phyloP scores from a whole-genome alignment of 768 basidiomycete species.

The Multifurca ochricompacta region DNA sequence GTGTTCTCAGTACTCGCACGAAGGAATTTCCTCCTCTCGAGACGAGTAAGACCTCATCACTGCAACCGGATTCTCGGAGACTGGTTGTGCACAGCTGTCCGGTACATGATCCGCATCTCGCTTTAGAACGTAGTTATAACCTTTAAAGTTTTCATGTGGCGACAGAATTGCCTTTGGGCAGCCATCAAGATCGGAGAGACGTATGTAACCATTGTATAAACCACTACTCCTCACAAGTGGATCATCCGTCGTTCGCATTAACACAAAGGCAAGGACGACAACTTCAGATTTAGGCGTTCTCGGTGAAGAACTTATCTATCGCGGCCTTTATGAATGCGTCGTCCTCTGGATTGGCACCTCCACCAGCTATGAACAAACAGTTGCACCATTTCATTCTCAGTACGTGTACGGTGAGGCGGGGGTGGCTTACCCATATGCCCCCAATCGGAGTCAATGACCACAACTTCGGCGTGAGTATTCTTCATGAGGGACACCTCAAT shows the following conservation, averaged over 20 bases:
- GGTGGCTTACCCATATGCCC: constrained; percentile 44
- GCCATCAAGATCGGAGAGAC: background rate
- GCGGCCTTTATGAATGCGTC: too few relatives aligned
- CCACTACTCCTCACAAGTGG: too few relatives aligned
- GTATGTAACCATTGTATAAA: too few relatives aligned
- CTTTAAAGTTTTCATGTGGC: background rate
- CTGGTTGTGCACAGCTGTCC: too few relatives aligned
- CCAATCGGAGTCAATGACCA: constrained; percentile 50
- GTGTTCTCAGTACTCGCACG: background rate
- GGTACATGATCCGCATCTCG: background rate
- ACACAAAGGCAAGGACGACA: too few relatives aligned
- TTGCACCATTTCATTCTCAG: too few relatives aligned
- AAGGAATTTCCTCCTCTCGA: background rate
- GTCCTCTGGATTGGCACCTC: too few relatives aligned
- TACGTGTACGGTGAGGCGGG: too few relatives aligned
- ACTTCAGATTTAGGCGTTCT: too few relatives aligned
- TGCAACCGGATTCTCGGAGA: background rate
- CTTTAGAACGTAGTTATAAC: background rate
- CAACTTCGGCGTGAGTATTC: constrained; percentile 34
- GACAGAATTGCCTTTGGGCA: background rate
- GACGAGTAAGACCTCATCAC: background rate
- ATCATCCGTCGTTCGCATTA: too few relatives aligned
- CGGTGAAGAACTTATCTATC: too few relatives aligned
- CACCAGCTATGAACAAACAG: too few relatives aligned
- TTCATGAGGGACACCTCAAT: constrained; percentile 38